A percentile compares a stretch with the other conserved stretches of the same genome.
Conservation (phyloP, 331 rosid genomes). For the Rosa hybrid region DNA sequence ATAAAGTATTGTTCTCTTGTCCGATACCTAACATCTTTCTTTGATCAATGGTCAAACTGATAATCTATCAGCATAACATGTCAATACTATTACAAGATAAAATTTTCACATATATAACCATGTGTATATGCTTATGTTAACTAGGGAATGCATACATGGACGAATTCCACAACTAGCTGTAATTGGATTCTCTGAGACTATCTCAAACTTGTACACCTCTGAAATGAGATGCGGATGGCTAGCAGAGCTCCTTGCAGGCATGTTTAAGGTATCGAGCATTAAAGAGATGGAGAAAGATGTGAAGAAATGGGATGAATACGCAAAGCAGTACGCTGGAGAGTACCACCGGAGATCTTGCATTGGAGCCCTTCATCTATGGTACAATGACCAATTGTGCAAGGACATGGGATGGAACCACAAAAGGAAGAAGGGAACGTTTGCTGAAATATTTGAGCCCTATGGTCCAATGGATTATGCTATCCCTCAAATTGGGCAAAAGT, state of each 20-base stretch:
- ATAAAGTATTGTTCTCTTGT: no score
- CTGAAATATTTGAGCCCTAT: constrained; percentile 64
- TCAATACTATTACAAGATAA: not conserved
- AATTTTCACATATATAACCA: not conserved
- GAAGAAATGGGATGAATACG: constrained; percentile 39
- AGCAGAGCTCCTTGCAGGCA: constrained; percentile 58
- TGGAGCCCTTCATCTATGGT: constrained; percentile 52
- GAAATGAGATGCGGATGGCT: constrained; percentile 71
- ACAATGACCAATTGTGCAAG: constrained; percentile 61
- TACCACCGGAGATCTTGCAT: constrained; percentile 58
- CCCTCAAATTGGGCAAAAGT: no score
- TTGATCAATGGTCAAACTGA: no score
- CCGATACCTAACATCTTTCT: no score
- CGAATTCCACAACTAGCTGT: constrained; percentile 43
- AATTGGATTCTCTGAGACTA: constrained; percentile 40
- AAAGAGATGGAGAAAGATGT: constrained; percentile 56
- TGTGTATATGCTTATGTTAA: not conserved
- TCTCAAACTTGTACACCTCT: constrained; percentile 46
- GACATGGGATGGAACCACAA: constrained; percentile 73
- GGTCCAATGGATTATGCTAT: constrained; percentile 55
- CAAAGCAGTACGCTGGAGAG: constrained; percentile 34
- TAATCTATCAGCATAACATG: no score
- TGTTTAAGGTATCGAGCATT: constrained; percentile 50
- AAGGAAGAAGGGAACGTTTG: constrained; percentile 54
- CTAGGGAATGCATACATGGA: constrained; percentile 43